phyloP scores from a whole-genome alignment of 2,329 filamentous ascomycete species.

The Trichophyton schoenleinii region DNA sequence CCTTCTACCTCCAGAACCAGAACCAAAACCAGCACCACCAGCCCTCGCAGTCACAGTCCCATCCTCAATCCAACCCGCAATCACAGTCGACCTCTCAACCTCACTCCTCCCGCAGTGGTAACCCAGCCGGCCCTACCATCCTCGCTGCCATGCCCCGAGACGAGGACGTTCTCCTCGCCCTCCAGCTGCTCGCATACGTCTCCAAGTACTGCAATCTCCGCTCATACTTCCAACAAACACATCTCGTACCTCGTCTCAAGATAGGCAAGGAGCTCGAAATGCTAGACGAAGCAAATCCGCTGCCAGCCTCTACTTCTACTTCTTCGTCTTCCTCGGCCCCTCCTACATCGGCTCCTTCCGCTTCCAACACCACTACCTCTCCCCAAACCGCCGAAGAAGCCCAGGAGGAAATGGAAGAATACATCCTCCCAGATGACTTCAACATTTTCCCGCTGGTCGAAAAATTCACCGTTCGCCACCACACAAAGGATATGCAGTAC shows the following conservation, averaged over 20 bases:
- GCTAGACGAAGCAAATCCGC: conserved; percentile 56
- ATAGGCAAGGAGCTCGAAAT: conserved; percentile 74
- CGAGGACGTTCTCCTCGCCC: conserved; percentile 94
- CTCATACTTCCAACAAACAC: conserved; percentile 88
- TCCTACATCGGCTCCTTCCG: neutral
- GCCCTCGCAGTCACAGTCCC: neutral
- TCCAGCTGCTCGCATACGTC: conserved; percentile 91
- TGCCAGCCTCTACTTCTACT: conserved; percentile 13
- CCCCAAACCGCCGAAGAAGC: conserved; percentile 19
- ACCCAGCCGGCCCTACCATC: conserved; percentile 54
- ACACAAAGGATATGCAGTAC: conserved; percentile 97
- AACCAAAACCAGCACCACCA: neutral
- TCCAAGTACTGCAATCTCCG: conserved; percentile 97
- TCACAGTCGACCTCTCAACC: too few relatives aligned
- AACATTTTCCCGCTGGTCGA: conserved; percentile 98
- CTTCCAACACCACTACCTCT: neutral
- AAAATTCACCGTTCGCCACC: conserved; percentile 92
- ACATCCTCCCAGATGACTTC: conserved; percentile 81
- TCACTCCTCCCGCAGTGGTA: conserved; percentile 26
- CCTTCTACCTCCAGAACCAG: conserved; percentile 61
- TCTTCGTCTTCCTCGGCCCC: too few relatives aligned
- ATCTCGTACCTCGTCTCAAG: conserved; percentile 81
- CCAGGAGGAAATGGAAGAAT: conserved; percentile 64
- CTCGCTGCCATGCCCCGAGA: conserved; percentile 88
- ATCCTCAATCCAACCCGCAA: neutral